phyloP scores from a whole-genome alignment of 2,329 filamentous ascomycete genomes.

The Sporothrix pseudoabietina region DNA sequence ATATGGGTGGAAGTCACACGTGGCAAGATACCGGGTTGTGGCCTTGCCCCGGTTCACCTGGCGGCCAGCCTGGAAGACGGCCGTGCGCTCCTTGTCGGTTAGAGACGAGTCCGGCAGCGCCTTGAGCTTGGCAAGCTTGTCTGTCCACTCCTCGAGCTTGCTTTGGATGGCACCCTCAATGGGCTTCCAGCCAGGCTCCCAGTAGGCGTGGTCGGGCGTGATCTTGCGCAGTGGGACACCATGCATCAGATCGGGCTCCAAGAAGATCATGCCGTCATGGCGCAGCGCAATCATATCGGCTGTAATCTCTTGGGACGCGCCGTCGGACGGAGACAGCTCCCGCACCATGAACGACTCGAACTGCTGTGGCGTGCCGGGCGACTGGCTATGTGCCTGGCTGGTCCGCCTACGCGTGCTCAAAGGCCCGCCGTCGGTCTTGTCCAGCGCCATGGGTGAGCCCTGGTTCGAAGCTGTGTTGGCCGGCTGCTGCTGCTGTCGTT shows the following conservation, averaged over 20 bases:
- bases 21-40: slow-evolving; percentile 56
- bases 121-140: slow-evolving; percentile 52
- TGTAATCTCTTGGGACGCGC: slow-evolving; percentile 47
- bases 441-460: slow-evolving; percentile 4
- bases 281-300: slow-evolving; percentile 49
- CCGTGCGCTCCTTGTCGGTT: slow-evolving; percentile 44
- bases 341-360: slow-evolving; percentile 1
- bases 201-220: slow-evolving; percentile 54
- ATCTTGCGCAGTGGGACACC: slow-evolving; percentile 59
- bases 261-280: slow-evolving; percentile 54
- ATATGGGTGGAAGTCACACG: slow-evolving; percentile 57
- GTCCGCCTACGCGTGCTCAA: slow-evolving; percentile 10
- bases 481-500: not conserved
- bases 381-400: not conserved
- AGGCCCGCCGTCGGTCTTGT: not conserved
- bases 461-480: not conserved
- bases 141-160: slow-evolving; percentile 51
- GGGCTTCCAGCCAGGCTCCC: slow-evolving; percentile 57
- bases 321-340: not conserved
- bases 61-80: slow-evolving; percentile 57
- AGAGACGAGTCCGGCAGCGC: slow-evolving; percentile 38
- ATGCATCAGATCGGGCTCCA: slow-evolving; percentile 54
- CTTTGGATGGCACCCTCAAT: slow-evolving; percentile 49
- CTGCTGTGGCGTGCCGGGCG: slow-evolving; percentile 1
- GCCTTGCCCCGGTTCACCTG: slow-evolving; percentile 58